Conservation (phyloP, 2,329 filamentous ascomycete genomes). For the Aspergillus persii region DNA sequence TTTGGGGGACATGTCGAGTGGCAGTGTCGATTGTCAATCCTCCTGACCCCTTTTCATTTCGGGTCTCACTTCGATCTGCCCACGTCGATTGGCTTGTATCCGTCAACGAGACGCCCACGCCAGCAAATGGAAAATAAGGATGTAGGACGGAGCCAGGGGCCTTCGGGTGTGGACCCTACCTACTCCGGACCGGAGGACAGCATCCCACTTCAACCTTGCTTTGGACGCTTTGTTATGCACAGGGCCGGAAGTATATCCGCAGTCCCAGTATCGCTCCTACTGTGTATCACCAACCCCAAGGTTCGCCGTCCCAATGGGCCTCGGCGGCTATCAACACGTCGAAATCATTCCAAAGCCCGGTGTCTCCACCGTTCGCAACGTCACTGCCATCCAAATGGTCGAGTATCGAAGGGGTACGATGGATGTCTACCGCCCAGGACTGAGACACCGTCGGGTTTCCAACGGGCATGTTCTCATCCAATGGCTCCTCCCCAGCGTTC, state of each 20-base stretch:
- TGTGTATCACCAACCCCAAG: not conserved
- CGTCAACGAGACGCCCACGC: not conserved
- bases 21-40: not conserved
- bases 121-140: too few relatives aligned
- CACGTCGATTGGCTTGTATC: not conserved
- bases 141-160: not conserved
- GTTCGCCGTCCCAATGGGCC: conserved; percentile 4
- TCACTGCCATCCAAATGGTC: not conserved
- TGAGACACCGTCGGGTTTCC: not conserved
- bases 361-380: not conserved
- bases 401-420: not conserved
- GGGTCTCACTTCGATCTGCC: too few relatives aligned
- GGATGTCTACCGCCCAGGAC: not conserved
- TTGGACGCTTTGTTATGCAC: too few relatives aligned
- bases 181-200: not conserved
- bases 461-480: not conserved
- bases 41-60: not conserved
- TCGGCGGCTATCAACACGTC: conserved; percentile 34
- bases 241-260: too few relatives aligned
- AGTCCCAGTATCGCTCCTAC: not conserved
- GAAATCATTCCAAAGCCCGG: conserved; percentile 36
- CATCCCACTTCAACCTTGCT: not conserved
- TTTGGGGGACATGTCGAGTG: not conserved
- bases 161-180: too few relatives aligned
- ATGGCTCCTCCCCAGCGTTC: not conserved